Conservation (phyloP, 2,329 filamentous ascomycete species). For the Didymella pomorum region DNA sequence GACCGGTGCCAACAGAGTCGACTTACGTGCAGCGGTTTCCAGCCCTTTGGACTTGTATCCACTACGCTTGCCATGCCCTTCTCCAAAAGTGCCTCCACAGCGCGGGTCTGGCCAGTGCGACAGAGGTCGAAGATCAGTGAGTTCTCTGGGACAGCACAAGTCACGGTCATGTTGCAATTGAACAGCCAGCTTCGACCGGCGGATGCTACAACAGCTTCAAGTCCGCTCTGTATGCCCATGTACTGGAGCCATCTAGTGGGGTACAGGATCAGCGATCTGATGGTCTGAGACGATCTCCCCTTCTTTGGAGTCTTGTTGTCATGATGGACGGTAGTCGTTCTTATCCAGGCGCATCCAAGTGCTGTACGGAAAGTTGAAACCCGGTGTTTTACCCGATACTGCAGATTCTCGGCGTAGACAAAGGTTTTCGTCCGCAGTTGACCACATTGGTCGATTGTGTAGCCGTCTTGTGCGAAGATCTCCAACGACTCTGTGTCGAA, state of each 20-base stretch:
- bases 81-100: conserved; percentile 21
- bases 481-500: conserved; percentile 23
- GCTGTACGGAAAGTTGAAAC: conserved; percentile 13
- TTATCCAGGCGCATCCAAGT: conserved; percentile 17
- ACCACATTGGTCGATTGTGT: conserved; percentile 24
- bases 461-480: conserved; percentile 25
- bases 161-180: conserved; percentile 21
- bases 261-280: conserved; percentile 17
- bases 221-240: conserved; percentile 12
- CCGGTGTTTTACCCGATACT: conserved; percentile 10
- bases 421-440: conserved; percentile 19
- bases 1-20: too few species aligned
- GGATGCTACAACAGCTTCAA: conserved; percentile 22
- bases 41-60: conserved; percentile 26
- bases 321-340: conserved; percentile 12
- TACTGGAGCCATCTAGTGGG: conserved; percentile 15
- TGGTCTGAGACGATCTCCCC: too few species aligned
- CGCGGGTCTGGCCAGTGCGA: conserved; percentile 18
- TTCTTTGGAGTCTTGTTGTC: neutral
- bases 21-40: conserved; percentile 24
- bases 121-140: conserved; percentile 26
- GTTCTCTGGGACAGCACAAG: conserved; percentile 21
- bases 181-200: conserved; percentile 19
- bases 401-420: conserved; percentile 16
- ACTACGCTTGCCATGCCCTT: conserved; percentile 22